These are phyloP conservation scores for Cercophora scortea DNA, from an alignment of 495 filamentous ascomycete genomes.

Conservation along the genomic window DNA sequence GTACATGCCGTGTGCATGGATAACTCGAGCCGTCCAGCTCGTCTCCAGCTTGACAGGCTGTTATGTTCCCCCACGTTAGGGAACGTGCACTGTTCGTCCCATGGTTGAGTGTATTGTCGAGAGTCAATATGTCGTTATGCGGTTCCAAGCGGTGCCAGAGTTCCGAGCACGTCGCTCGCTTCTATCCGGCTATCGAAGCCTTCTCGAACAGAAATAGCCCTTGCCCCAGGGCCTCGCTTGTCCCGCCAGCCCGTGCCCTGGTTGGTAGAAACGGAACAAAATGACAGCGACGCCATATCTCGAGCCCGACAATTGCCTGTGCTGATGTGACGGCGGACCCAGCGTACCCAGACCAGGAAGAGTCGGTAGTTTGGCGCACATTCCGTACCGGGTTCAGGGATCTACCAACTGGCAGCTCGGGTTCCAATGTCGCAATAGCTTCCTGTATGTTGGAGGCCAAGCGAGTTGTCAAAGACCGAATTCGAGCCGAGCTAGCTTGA, in stretches of 20 bases:
- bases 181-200: neutral
- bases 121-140: neutral
- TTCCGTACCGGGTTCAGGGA: neutral
- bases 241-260: neutral
- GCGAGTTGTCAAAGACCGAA: neutral
- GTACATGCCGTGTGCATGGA: neutral
- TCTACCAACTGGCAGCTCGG: neutral
- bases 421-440: neutral
- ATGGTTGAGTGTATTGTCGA: neutral
- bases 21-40: neutral
- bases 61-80: neutral
- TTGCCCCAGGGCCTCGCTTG: neutral
- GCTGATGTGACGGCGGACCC: neutral
- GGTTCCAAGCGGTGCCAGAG: neutral
- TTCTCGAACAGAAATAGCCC: neutral
- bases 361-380: neutral
- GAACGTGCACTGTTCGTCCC: neutral
- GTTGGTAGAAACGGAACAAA: neutral
- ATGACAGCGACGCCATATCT: neutral
- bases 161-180: neutral
- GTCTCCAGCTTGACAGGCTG: neutral
- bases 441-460: neutral
- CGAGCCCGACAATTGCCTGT: neutral
- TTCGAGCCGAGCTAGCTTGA: neutral
- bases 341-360: neutral